These are phyloP conservation scores for Mycena crocata DNA, from an alignment of 768 basidiomycete species.

Conservation along the genomic window DNA sequence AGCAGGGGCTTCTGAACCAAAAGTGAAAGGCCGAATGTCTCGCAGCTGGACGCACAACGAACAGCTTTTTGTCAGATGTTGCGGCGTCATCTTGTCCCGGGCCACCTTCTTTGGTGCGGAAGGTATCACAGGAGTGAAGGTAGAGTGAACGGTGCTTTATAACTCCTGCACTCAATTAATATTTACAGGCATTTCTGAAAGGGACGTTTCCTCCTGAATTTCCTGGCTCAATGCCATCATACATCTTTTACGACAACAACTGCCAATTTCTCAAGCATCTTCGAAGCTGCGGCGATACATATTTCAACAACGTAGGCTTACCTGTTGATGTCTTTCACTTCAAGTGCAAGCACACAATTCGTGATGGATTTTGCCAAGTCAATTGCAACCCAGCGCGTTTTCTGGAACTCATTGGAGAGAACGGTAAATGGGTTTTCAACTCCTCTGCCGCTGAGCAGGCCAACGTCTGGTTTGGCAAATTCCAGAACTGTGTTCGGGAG, in stretches of 20 bases:
- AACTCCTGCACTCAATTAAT: neutral
- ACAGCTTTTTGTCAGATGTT: neutral
- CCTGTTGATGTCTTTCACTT: neutral
- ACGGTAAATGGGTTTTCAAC: constrained; percentile 1
- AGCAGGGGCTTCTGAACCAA: neutral
- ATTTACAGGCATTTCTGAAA: neutral
- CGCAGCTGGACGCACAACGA: constrained; percentile 1
- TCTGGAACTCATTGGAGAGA: neutral
- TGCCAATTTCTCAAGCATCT: constrained; percentile 4
- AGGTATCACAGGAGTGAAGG: neutral
- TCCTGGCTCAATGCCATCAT: neutral
- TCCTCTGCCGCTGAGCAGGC: neutral
- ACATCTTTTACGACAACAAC: neutral
- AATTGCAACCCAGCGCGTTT: neutral
- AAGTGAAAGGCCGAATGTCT: neutral
- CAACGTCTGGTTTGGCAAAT: neutral
- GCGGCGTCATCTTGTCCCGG: neutral
- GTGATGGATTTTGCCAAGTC: neutral
- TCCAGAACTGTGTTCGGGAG: neutral
- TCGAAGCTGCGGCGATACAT: neutral
- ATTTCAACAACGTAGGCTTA: neutral
- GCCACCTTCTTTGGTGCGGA: neutral
- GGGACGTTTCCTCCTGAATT: neutral
- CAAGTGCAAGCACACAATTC: neutral
- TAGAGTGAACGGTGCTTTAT: neutral